These are phyloP conservation scores for Acacia acuminata DNA, from an alignment of 306 rosid species.

Conservation along the genomic window DNA sequence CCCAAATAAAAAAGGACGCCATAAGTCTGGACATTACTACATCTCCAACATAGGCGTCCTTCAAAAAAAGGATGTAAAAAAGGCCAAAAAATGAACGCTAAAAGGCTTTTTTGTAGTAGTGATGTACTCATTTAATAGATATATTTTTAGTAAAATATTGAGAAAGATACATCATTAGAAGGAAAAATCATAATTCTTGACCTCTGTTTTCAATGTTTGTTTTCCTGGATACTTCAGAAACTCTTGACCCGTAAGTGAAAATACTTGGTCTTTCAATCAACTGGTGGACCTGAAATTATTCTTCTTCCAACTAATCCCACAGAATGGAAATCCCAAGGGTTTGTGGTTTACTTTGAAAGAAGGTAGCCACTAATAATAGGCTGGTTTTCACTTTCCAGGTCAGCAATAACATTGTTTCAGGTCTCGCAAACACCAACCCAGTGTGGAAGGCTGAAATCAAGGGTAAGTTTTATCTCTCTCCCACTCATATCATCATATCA, in stretches of 20 bases:
- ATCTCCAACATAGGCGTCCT: too few relatives aligned
- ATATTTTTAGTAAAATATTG: too few relatives aligned
- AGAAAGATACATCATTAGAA: too few relatives aligned
- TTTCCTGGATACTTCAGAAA: slow-evolving; percentile 46
- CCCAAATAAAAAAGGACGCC: too few relatives aligned
- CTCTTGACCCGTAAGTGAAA: slow-evolving; percentile 87
- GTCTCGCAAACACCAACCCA: slow-evolving; percentile 86
- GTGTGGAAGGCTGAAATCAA: slow-evolving; percentile 90
- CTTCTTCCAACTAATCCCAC: slow-evolving; percentile 58
- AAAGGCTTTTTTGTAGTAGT: too few relatives aligned
- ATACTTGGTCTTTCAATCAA: slow-evolving; percentile 80
- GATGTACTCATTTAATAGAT: too few relatives aligned
- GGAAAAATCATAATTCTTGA: not conserved
- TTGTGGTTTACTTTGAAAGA: slow-evolving; percentile 94
- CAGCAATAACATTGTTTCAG: slow-evolving; percentile 84
- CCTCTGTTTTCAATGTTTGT: slow-evolving; percentile 14
- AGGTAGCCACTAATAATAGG: slow-evolving; percentile 75
- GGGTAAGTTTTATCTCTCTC: slow-evolving; percentile 44
- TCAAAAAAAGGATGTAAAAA: too few relatives aligned
- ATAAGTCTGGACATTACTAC: too few relatives aligned
- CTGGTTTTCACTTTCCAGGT: slow-evolving; percentile 79
- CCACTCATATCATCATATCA: not conserved
- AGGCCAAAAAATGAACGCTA: too few relatives aligned
- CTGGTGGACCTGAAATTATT: slow-evolving; percentile 68
- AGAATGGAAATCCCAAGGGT: slow-evolving; percentile 78